phyloP scores from a whole-genome alignment of 1,284 basidiomycete species.

The Ustilago cynodontis region DNA sequence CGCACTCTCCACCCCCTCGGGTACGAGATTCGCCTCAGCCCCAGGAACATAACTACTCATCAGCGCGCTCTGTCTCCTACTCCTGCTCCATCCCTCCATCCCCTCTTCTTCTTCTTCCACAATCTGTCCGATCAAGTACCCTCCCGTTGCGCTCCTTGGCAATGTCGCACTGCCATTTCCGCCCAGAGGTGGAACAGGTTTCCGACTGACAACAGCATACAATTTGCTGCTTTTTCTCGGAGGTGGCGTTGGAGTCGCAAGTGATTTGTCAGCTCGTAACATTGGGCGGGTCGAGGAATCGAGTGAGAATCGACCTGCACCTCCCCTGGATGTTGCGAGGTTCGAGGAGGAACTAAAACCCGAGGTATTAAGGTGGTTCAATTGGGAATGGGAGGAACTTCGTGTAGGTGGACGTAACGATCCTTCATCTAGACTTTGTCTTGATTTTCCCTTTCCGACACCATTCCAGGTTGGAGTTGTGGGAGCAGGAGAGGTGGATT shows the following conservation, averaged over 20 bases:
- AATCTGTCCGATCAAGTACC: constrained; percentile 18
- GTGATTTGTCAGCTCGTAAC: constrained; percentile 2
- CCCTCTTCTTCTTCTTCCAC: constrained; percentile 24
- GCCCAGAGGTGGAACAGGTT: constrained; percentile 2
- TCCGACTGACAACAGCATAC: constrained; percentile 12
- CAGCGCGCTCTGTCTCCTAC: constrained; percentile 14
- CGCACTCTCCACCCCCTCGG: not conserved
- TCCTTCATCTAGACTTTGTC: not conserved
- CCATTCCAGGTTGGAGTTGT: not conserved
- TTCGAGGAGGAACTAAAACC: not conserved
- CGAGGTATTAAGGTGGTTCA: not conserved
- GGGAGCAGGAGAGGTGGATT: not conserved
- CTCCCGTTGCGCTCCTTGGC: not conserved
- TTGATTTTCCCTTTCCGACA: not conserved
- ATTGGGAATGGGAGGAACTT: not conserved
- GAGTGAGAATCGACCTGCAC: constrained; percentile 7
- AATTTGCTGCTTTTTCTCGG: constrained; percentile 29
- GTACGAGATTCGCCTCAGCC: not conserved
- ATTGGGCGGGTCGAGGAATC: constrained; percentile 5
- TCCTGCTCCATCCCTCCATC: not conserved
- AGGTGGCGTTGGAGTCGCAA: constrained; percentile 7
- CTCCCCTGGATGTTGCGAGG: not conserved
- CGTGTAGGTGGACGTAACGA: not conserved
- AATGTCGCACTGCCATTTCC: not conserved
- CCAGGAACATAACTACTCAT: constrained; percentile 15